Conservation (phyloP, 306 rosid genomes). For the Rosa multiflora region DNA sequence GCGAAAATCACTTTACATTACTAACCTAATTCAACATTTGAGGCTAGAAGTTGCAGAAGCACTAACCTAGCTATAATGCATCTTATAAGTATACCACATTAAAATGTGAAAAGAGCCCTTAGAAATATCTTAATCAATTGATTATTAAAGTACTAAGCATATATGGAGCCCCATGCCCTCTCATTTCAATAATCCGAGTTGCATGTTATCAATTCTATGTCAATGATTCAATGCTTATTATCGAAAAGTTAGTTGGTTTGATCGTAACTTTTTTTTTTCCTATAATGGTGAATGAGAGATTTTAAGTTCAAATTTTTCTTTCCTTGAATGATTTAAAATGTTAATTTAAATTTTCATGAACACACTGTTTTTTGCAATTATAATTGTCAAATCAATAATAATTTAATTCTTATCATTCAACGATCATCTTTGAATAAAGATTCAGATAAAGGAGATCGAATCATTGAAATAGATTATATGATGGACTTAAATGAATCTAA, state of each 20-base stretch:
- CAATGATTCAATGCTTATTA: neutral
- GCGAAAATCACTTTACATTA: neutral
- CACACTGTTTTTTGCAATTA: too few relatives aligned
- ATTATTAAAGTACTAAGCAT: neutral
- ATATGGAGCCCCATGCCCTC: neutral
- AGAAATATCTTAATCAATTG: neutral
- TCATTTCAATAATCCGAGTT: neutral
- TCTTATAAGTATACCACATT: neutral
- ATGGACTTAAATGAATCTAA: neutral
- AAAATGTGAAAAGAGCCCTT: neutral
- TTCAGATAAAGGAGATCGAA: neutral
- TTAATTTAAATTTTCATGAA: neutral
- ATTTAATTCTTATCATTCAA: neutral
- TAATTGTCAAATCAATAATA: neutral
- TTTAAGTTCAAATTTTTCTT: neutral
- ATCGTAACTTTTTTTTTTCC: neutral
- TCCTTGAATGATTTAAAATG: neutral
- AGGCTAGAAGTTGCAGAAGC: neutral
- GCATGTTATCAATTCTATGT: neutral
- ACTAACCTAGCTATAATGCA: neutral
- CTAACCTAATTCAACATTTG: neutral
- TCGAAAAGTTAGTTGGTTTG: neutral
- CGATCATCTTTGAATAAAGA: neutral
- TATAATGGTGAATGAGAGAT: neutral
- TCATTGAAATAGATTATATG: too few relatives aligned